Base-by-base conservation (phyloP, 768 basidiomycete species). In the Lactifluus pinguis region DNA sequence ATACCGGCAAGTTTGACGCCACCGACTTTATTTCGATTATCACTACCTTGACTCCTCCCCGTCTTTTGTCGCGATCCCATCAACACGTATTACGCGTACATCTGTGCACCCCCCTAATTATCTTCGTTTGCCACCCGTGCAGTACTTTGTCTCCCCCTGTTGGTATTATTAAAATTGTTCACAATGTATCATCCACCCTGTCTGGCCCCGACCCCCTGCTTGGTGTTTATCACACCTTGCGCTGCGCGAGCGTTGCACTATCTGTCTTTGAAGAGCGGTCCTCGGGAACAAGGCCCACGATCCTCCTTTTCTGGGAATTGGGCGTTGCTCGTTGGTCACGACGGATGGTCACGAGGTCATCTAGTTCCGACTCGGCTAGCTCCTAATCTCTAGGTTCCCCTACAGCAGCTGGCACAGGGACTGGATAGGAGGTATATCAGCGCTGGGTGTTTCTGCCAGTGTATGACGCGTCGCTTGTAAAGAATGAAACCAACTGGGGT, bases 1-100 rank as follows among this genome's bases (percentile, higher is more conserved):
- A 92, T 77, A 64, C 83, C 79, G 25, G 11, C 49, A 39, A 52
- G 60, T 63, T 34, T 21, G 53, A 59, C 44, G 53, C 39, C 48
- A 56, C 38, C 57, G 21, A 68, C 58, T 59, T 56, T 55, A 62
- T 65, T 25, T 25, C 25, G 25, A 25, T 25, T 25, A 25, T 50
- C 49, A 32, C 9, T 17, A 30, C 30, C 41, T 52, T 62, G 47
- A 38, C 34, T 49, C 56, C 11, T 38, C 53, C 30, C n/a, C 19
- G 25, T 49, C 52, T 29, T 54, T 41, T 25, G 15, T 38, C 10
- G 45, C 45, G 6, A 30, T 21, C 61, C 61, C 39, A 52, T 51
- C 53, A 60, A 21, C 45, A 13, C 45, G 21, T 25, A 47, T 19
- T 52, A 56, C 61, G 53, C 61, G 32, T 62, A 62, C 56, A 58